Conservation (phyloP, 2,329 filamentous ascomycete genomes). For the Hypoxylon sp. region DNA sequence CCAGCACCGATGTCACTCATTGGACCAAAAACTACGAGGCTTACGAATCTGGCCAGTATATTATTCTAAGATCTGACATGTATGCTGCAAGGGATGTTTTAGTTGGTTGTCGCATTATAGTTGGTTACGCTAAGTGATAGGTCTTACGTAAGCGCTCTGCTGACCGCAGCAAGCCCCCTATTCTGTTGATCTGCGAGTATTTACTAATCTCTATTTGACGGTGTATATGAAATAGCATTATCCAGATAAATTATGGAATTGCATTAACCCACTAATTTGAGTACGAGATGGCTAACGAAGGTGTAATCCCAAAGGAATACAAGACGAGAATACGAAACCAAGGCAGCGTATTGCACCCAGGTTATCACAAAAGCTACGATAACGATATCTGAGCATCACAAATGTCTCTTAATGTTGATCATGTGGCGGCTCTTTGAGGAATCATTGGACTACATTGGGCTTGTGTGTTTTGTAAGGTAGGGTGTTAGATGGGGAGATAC, state of each 20-base stretch:
- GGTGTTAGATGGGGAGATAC: background rate
- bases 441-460: no score
- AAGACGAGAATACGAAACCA: background rate
- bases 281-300: background rate
- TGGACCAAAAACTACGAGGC: background rate
- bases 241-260: background rate
- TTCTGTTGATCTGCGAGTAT: background rate
- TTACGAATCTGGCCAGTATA: slow-evolving; percentile 7
- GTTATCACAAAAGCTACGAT: background rate
- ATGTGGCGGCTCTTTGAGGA: no score
- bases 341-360: background rate
- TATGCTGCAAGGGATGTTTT: slow-evolving; percentile 5
- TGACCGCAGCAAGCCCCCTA: slow-evolving; percentile 10
- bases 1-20: slow-evolving; percentile 9
- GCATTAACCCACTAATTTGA: background rate
- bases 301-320: background rate
- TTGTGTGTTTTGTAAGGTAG: background rate
- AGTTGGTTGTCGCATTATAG: background rate
- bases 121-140: slow-evolving; percentile 1
- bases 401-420: no score
- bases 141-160: slow-evolving; percentile 12
- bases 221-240: background rate
- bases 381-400: background rate
- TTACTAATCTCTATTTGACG: background rate
- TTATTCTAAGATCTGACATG: slow-evolving; percentile 5